phyloP scores from a whole-genome alignment of 345 rosid genomes.

The Stellera chamaejasme region DNA sequence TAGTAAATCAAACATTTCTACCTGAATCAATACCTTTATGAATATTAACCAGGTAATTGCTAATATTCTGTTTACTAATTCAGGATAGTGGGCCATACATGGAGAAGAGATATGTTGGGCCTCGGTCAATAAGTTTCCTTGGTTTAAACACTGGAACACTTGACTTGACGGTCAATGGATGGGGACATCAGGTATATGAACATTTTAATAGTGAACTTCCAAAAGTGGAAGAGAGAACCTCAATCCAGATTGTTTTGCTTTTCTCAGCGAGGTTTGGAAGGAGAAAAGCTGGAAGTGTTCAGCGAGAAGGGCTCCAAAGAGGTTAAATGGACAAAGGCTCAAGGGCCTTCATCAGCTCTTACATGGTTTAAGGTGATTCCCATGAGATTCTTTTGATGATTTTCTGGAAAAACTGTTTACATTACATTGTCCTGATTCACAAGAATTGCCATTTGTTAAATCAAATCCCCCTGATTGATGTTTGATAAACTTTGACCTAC shows the following conservation, averaged over 20 bases:
- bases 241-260: too few relatives aligned
- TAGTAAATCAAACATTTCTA: neutral
- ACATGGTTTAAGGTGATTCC: constrained; percentile 66
- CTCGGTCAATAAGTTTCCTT: constrained; percentile 38
- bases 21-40: constrained; percentile 1
- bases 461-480: neutral
- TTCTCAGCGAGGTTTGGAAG: constrained; percentile 46
- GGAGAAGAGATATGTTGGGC: constrained; percentile 68
- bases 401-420: neutral
- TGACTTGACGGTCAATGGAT: constrained; percentile 44
- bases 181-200: constrained; percentile 59
- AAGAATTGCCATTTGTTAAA: neutral
- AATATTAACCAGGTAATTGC: neutral
- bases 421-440: neutral
- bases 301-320: constrained; percentile 38
- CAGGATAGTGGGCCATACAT: constrained; percentile 82
- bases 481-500: neutral
- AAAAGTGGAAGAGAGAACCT: too few relatives aligned
- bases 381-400: neutral
- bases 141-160: constrained; percentile 67
- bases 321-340: constrained; percentile 32
- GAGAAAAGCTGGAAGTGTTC: constrained; percentile 37
- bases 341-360: constrained; percentile 33
- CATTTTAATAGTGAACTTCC: neutral
- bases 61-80: neutral